Conservation (phyloP, 805 yeast species). For the Kuraishia molischiana region DNA sequence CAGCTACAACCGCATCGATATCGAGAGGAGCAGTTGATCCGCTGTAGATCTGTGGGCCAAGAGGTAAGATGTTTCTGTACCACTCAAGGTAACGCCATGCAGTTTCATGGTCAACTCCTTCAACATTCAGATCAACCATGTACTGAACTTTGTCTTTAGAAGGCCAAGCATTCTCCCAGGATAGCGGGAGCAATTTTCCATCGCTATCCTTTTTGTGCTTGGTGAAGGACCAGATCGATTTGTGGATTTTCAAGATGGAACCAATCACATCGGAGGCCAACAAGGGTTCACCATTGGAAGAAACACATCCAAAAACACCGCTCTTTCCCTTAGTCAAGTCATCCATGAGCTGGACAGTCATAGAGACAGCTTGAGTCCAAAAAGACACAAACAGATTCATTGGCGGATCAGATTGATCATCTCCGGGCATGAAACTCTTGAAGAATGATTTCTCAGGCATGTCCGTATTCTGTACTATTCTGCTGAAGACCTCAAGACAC, state of each 20-base stretch:
- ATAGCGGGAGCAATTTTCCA: constrained; percentile 28
- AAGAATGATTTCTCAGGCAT: no score
- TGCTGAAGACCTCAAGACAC: background rate
- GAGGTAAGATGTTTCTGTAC: background rate
- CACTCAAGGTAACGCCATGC: background rate
- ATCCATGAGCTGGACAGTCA: no score
- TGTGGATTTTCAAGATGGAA: background rate
- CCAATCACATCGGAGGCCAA: background rate
- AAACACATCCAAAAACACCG: background rate
- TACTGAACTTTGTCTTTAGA: constrained; percentile 24
- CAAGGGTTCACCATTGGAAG: background rate
- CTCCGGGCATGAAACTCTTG: no score
- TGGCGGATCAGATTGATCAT: no score
- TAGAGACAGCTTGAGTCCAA: no score
- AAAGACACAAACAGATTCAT: no score
- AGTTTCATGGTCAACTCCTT: constrained; percentile 9
- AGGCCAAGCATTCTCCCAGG: constrained; percentile 29
- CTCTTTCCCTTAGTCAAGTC: no score
- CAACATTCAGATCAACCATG: constrained; percentile 19
- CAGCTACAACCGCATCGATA: background rate
- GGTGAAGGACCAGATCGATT: background rate
- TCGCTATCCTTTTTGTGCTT: no score
- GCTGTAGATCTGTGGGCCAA: background rate
- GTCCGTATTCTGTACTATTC: no score
- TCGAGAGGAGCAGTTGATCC: background rate